These are phyloP conservation scores for Phoma sp. DNA, from an alignment of 2,329 filamentous ascomycete genomes.

Conservation along the genomic window DNA sequence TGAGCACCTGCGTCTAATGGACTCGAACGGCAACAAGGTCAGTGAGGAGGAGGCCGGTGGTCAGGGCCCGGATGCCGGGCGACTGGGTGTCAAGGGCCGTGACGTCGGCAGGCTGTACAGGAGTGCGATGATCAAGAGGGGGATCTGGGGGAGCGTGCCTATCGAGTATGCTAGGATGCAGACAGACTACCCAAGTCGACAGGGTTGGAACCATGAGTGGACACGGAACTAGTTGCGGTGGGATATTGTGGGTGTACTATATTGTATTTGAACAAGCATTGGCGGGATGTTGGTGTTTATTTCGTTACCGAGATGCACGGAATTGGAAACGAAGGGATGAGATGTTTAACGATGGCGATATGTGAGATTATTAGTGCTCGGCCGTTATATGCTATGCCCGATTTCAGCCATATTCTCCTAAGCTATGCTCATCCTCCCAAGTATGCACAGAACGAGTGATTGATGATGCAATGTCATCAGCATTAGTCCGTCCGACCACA, in stretches of 20 bases:
- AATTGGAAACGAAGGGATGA: no score
- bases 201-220: conserved; percentile 95
- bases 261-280: conserved; percentile 4
- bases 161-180: conserved; percentile 89
- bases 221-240: conserved; percentile 60
- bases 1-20: conserved; percentile 73
- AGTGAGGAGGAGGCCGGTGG: conserved; percentile 59
- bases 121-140: conserved; percentile 89
- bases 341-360: conserved; percentile 1
- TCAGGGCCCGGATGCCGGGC: conserved; percentile 53
- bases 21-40: conserved; percentile 50
- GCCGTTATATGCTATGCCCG: conserved; percentile 15
- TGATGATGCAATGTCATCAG: conserved; percentile 30
- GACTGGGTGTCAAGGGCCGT: conserved; percentile 45
- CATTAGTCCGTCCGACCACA: conserved; percentile 25
- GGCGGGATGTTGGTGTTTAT: neutral
- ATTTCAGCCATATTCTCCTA: neutral
- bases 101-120: conserved; percentile 79
- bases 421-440: conserved; percentile 7
- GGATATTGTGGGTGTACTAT: conserved; percentile 10
- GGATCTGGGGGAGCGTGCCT: conserved; percentile 81
- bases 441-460: conserved; percentile 35
- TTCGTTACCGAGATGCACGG: no score
- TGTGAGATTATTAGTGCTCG: conserved; percentile 25
- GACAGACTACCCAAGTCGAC: conserved; percentile 78